phyloP scores from a whole-genome alignment of 164 flowering plant genomes.

The Sedum album region DNA sequence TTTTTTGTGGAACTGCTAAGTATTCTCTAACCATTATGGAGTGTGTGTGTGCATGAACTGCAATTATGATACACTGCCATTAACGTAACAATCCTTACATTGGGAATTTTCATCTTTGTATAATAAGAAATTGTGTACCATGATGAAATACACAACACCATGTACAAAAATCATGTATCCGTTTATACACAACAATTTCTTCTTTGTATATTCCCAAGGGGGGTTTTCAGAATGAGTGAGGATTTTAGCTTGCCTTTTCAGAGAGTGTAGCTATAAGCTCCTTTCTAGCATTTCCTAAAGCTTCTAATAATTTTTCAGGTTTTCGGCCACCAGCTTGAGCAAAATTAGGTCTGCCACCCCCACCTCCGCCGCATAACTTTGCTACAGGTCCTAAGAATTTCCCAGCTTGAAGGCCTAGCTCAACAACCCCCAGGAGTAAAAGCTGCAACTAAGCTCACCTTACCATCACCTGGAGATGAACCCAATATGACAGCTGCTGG shows the following conservation, averaged over 20 bases:
- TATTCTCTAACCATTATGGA: too few species aligned
- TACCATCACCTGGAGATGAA: constrained; percentile 76
- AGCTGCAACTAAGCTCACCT: constrained; percentile 85
- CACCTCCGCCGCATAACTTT: constrained; percentile 88
- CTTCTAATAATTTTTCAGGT: constrained; percentile 66
- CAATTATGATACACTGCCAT: too few species aligned
- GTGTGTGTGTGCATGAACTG: too few species aligned
- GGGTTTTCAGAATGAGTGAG: background rate
- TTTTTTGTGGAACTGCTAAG: too few species aligned
- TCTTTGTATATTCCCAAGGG: background rate
- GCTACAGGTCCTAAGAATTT: constrained; percentile 84
- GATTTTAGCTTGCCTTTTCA: constrained; percentile 35
- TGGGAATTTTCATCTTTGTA: too few species aligned
- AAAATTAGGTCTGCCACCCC: constrained; percentile 92
- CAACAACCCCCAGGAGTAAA: constrained; percentile 70
- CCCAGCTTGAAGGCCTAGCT: constrained; percentile 75
- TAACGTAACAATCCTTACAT: too few species aligned
- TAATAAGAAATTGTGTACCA: too few species aligned
- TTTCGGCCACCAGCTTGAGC: constrained; percentile 97
- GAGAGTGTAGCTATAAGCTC: constrained; percentile 46
- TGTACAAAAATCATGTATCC: too few species aligned
- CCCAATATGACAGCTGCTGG: constrained; percentile 87
- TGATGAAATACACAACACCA: too few species aligned
- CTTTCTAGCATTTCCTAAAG: constrained; percentile 69
- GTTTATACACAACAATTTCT: background rate